Percentiles rank a stretch among this genome's conserved stretches.
These are phyloP conservation scores for Fistulina hepatica DNA, from an alignment of 1,284 basidiomycete species.

Conservation along the genomic window DNA sequence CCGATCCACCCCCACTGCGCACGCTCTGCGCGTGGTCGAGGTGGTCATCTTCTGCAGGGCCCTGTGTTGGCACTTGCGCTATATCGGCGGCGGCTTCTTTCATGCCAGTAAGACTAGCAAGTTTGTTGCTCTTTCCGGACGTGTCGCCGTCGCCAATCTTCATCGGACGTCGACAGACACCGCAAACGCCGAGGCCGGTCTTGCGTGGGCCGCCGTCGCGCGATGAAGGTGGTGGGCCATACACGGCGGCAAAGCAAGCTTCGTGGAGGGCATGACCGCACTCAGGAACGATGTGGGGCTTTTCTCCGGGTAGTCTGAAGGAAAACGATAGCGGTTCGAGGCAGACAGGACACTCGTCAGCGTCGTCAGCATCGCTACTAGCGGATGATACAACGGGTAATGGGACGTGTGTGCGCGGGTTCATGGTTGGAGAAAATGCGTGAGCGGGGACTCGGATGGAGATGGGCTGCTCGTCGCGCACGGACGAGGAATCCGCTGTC, in stretches of 20 bases:
- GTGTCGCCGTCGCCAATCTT: slow-evolving; percentile 73
- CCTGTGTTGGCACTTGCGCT: slow-evolving; percentile 22
- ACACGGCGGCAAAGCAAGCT: slow-evolving; percentile 92
- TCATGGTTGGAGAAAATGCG: too few relatives aligned
- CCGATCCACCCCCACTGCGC: slow-evolving; percentile 35
- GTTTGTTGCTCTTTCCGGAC: slow-evolving; percentile 75
- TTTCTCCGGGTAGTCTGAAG: slow-evolving; percentile 85
- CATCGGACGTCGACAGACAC: slow-evolving; percentile 93
- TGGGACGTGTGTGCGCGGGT: too few relatives aligned
- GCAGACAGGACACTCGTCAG: slow-evolving; percentile 84
- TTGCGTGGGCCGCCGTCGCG: slow-evolving; percentile 48
- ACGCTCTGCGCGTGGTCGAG: slow-evolving; percentile 48
- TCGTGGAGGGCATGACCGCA: slow-evolving; percentile 97
- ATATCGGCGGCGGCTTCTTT: slow-evolving; percentile 40
- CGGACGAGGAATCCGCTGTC: too few relatives aligned
- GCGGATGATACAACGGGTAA: slow-evolving; percentile 50
- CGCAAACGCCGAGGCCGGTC: slow-evolving; percentile 86
- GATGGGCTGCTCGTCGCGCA: too few relatives aligned
- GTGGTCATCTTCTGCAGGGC: slow-evolving; percentile 64
- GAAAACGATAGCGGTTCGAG: slow-evolving; percentile 82
- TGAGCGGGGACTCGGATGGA: too few relatives aligned
- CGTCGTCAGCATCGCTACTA: slow-evolving; percentile 60
- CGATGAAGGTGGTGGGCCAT: slow-evolving; percentile 73
- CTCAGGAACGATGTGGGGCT: slow-evolving; percentile 91
- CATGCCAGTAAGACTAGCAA: slow-evolving; percentile 84